These are phyloP conservation scores for Globisporangium abappressorium DNA, from an alignment of 352 stramenopile genomes.

Conservation along the genomic window DNA sequence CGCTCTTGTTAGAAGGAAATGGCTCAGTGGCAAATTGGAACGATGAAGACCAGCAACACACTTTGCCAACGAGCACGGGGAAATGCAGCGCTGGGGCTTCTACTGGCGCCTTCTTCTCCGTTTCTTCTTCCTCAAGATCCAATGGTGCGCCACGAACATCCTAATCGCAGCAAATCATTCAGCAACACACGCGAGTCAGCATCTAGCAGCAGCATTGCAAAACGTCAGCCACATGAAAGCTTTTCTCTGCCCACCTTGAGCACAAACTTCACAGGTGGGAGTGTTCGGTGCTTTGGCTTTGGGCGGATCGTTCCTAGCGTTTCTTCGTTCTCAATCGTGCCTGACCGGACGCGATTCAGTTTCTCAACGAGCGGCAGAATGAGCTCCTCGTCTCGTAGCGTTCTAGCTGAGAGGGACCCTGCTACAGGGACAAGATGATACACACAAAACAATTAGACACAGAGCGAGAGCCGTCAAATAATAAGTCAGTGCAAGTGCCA, in stretches of 20 bases:
- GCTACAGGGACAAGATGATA: slow-evolving; percentile 6
- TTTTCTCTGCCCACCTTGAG: slow-evolving; percentile 50
- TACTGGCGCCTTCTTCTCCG: slow-evolving; percentile 27
- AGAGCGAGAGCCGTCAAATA: neutral
- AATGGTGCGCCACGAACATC: slow-evolving; percentile 68
- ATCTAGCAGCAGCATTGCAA: neutral
- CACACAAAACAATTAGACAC: neutral
- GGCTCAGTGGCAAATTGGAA: neutral
- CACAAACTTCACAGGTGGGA: slow-evolving; percentile 76
- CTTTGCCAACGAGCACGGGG: slow-evolving; percentile 70
- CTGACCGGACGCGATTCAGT: slow-evolving; percentile 50
- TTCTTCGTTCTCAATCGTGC: slow-evolving; percentile 47
- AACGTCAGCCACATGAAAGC: neutral
- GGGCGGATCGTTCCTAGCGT: slow-evolving; percentile 36
- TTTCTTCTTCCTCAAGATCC: slow-evolving; percentile 61
- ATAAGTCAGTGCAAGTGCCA: neutral
- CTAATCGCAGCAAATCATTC: slow-evolving; percentile 19
- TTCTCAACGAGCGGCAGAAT: slow-evolving; percentile 72
- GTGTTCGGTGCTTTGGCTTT: slow-evolving; percentile 59
- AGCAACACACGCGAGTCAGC: neutral
- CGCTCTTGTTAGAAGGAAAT: neutral
- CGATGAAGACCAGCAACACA: slow-evolving; percentile 16
- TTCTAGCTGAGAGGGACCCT: slow-evolving; percentile 61
- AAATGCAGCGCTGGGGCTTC: slow-evolving; percentile 55
- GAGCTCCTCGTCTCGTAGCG: slow-evolving; percentile 73